A percentile compares a stretch with the other conserved stretches of the same genome.
phyloP scores from a whole-genome alignment of 2,329 filamentous ascomycete species.

The Orbilia ellipsospora region DNA sequence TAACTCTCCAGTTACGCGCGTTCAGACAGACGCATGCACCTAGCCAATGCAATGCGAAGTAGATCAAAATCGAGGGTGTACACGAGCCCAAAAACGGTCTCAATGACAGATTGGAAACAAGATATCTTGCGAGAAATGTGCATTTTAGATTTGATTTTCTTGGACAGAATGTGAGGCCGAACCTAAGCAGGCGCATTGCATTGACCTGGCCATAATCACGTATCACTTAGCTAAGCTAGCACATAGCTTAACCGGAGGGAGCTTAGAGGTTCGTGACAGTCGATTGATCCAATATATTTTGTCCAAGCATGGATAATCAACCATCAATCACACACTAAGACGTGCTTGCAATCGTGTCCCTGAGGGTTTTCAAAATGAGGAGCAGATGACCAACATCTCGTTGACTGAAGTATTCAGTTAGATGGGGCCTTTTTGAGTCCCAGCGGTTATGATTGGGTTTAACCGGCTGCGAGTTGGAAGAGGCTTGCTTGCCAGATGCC shows the following conservation, averaged over 20 bases:
- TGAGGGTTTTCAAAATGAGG: background rate
- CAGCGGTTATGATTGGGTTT: conserved; percentile 20
- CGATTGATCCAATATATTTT: background rate
- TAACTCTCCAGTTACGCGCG: conserved; percentile 24
- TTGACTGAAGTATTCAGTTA: background rate
- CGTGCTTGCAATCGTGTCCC: background rate
- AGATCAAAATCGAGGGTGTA: conserved; percentile 34
- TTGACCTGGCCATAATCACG: background rate
- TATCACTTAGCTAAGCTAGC: background rate
- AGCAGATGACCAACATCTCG: conserved; percentile 37
- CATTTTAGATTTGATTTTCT: background rate
- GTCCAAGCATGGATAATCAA: conserved; percentile 23
- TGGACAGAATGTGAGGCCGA: background rate
- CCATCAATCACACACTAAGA: conserved; percentile 29
- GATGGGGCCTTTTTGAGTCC: conserved; percentile 16
- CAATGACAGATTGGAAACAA: background rate
- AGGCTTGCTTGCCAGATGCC: too few species aligned
- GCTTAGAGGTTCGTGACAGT: conserved; percentile 6
- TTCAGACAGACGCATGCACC: conserved; percentile 44
- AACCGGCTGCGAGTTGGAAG: conserved; percentile 10
- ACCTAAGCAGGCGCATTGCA: background rate
- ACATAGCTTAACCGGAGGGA: background rate
- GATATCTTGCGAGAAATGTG: background rate
- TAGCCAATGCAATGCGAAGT: conserved; percentile 51
- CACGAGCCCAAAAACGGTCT: conserved; percentile 20